Conservation (phyloP, 768 basidiomycete genomes). For the Lactifluus echinatus region DNA sequence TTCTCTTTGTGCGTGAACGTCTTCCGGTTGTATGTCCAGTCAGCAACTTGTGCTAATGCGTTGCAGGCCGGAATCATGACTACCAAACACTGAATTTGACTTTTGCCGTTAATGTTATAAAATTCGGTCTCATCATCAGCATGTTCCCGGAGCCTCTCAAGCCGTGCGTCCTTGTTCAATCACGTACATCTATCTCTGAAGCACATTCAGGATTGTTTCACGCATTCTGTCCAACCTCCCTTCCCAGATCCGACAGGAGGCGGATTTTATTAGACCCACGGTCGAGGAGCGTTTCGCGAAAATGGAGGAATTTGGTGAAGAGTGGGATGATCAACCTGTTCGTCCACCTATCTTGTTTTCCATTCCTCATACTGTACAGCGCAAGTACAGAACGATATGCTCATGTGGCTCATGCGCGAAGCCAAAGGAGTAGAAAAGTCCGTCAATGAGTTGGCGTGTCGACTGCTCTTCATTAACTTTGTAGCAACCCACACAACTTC, state of each 20-base stretch:
- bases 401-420: no score
- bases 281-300: slow-evolving; percentile 2
- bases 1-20: slow-evolving; percentile 29
- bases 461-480: no score
- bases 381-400: no score
- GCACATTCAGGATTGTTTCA: not conserved
- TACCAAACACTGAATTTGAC: slow-evolving; percentile 32
- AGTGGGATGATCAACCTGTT: no score
- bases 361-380: no score
- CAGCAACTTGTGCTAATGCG: not conserved
- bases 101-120: slow-evolving; percentile 32
- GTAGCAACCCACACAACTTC: no score
- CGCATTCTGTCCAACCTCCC: not conserved
- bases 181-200: not conserved
- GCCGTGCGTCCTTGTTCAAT: slow-evolving; percentile 28
- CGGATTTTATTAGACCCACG: not conserved
- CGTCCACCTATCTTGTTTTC: no score
- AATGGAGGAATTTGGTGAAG: no score
- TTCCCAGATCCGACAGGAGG: not conserved
- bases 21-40: not conserved
- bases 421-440: no score
- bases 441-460: no score
- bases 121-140: slow-evolving; percentile 27
- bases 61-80: slow-evolving; percentile 34
- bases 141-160: slow-evolving; percentile 35